Conservation (phyloP, 345 rosid genomes). For the Conringia planisiliqua region DNA sequence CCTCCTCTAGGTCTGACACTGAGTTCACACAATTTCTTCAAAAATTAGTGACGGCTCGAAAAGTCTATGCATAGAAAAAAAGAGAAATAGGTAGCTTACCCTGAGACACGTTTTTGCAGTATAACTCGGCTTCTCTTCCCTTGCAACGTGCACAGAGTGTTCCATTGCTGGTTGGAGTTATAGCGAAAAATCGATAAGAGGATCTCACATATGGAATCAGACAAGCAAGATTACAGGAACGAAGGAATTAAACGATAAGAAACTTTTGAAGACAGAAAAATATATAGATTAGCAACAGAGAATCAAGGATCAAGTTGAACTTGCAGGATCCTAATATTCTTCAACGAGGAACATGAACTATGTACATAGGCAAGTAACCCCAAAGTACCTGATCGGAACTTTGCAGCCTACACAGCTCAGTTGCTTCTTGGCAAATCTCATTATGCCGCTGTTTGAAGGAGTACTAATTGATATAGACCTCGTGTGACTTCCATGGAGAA, state of each 20-base stretch:
- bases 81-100: constrained; percentile 38
- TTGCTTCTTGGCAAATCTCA: constrained; percentile 90
- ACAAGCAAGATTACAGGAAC: neutral
- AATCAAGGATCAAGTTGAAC: neutral
- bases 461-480: constrained; percentile 86
- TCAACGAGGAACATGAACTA: neutral
- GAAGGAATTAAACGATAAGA: neutral
- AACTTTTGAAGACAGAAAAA: neutral
- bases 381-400: constrained; percentile 58
- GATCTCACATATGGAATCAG: neutral
- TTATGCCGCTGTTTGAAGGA: constrained; percentile 90
- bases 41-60: neutral
- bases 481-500: constrained; percentile 88
- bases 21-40: constrained; percentile 20
- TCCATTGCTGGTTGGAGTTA: constrained; percentile 35
- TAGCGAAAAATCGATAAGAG: neutral
- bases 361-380: neutral
- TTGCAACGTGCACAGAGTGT: constrained; percentile 85
- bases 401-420: constrained; percentile 91
- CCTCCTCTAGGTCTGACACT: constrained; percentile 83
- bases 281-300: neutral
- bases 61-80: constrained; percentile 7
- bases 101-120: constrained; percentile 83
- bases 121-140: constrained; percentile 92
- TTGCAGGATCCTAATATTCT: constrained; percentile 5